These are phyloP conservation scores for Naumovozyma dairenensis DNA, from an alignment of 805 yeast genomes.

Conservation along the genomic window DNA sequence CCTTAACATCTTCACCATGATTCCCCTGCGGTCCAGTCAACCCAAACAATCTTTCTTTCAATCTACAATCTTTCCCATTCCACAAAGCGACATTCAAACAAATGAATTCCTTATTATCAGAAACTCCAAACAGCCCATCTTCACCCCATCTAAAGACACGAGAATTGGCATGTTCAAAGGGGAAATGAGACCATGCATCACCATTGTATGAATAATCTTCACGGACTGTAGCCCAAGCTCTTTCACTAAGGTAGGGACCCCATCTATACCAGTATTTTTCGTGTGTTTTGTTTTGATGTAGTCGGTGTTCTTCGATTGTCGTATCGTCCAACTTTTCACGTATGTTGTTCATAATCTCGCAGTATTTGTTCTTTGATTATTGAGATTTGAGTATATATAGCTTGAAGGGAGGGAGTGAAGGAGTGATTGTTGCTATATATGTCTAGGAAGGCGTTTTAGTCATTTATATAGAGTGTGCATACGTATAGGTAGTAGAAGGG, in stretches of 20 bases:
- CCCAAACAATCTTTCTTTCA: constrained; percentile 82
- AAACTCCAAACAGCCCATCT: constrained; percentile 85
- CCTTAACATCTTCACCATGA: constrained; percentile 94
- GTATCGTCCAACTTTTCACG: constrained; percentile 18
- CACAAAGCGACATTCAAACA: constrained; percentile 76
- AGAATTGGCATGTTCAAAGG: constrained; percentile 74
- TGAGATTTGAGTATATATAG: no score
- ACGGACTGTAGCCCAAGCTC: constrained; percentile 80
- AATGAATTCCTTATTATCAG: constrained; percentile 71
- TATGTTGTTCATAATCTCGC: constrained; percentile 15
- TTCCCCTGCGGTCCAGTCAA: constrained; percentile 89
- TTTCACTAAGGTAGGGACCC: constrained; percentile 87
- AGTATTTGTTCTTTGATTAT: neutral
- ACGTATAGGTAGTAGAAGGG: no score
- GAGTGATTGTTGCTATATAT: no score
- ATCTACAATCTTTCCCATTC: constrained; percentile 79
- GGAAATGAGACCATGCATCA: constrained; percentile 85
- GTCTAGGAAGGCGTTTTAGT: no score
- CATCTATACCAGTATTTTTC: constrained; percentile 69
- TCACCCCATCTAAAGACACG: constrained; percentile 92
- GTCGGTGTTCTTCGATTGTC: constrained; percentile 30
- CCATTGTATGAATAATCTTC: constrained; percentile 84
- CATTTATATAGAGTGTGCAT: no score
- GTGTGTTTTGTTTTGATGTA: constrained; percentile 28
- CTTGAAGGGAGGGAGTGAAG: no score